phyloP scores from a whole-genome alignment of 2,329 filamentous ascomycete genomes.

The Botrytis paeoniae region DNA sequence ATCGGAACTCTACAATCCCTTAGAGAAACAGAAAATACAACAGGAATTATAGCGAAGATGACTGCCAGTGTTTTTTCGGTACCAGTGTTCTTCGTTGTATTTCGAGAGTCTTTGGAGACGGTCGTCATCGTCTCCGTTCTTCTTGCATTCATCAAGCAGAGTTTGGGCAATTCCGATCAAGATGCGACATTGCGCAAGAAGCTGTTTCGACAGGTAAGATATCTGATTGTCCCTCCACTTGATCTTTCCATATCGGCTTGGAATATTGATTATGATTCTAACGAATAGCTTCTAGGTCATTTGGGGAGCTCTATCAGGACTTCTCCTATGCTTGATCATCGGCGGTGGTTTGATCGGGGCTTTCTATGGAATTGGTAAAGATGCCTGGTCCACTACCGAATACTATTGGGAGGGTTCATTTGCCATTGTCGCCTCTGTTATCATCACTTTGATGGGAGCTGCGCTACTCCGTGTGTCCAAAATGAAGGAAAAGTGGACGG shows the following conservation, averaged over 20 bases:
- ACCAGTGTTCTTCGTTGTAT: constrained; percentile 86
- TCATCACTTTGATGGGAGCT: constrained; percentile 79
- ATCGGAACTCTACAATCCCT: not conserved
- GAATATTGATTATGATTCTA: not conserved
- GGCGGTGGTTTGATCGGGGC: constrained; percentile 60
- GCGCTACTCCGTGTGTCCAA: constrained; percentile 79
- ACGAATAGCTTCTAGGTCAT: constrained; percentile 48
- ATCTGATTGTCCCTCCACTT: not conserved
- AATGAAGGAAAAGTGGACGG: constrained; percentile 82
- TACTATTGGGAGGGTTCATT: constrained; percentile 81
- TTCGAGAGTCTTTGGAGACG: constrained; percentile 80
- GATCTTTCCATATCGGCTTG: not conserved
- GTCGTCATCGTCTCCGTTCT: constrained; percentile 85
- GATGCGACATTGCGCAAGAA: constrained; percentile 64
- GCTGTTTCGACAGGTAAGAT: constrained; percentile 54
- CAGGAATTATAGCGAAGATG: constrained; percentile 39
- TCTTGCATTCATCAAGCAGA: constrained; percentile 80
- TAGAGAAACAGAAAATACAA: not conserved
- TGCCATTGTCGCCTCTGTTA: constrained; percentile 68
- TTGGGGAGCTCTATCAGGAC: constrained; percentile 51
- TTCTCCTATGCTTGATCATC: constrained; percentile 56
- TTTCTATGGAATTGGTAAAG: constrained; percentile 62
- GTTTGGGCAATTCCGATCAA: constrained; percentile 60
- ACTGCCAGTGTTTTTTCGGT: constrained; percentile 72
- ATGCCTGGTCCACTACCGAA: constrained; percentile 66